These are phyloP conservation scores for Salix udensis DNA, from an alignment of 345 rosid genomes.

Conservation along the genomic window DNA sequence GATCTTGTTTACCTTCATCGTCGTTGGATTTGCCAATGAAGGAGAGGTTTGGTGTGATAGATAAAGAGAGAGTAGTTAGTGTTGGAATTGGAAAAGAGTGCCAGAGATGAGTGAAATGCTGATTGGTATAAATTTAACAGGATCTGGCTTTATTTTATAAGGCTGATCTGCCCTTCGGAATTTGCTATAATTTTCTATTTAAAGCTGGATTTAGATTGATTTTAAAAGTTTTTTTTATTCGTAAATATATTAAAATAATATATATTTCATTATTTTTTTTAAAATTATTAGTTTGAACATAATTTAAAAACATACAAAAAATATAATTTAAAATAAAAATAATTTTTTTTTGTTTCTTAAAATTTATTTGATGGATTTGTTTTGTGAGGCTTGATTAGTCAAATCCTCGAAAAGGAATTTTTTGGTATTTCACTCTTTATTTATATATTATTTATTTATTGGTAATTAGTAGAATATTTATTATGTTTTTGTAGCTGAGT, in stretches of 20 bases:
- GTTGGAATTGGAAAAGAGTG: neutral
- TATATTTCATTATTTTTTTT: too few species aligned
- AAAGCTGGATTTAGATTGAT: too few species aligned
- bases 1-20: conserved; percentile 1
- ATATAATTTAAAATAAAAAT: too few species aligned
- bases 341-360: too few species aligned
- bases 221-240: too few species aligned
- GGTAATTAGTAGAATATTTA: neutral
- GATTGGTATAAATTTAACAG: neutral
- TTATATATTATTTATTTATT: neutral
- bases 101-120: neutral
- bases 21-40: neutral
- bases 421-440: neutral
- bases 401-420: neutral
- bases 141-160: neutral
- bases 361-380: too few species aligned
- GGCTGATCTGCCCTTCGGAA: neutral
- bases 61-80: neutral
- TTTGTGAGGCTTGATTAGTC: too few species aligned
- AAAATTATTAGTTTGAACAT: too few species aligned
- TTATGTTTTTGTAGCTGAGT: neutral
- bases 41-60: neutral
- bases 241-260: too few species aligned
- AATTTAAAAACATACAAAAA: too few species aligned
- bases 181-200: too few species aligned